phyloP scores from a whole-genome alignment of 192 early-diverging fungal species.

The Allomyces arbusculus region DNA sequence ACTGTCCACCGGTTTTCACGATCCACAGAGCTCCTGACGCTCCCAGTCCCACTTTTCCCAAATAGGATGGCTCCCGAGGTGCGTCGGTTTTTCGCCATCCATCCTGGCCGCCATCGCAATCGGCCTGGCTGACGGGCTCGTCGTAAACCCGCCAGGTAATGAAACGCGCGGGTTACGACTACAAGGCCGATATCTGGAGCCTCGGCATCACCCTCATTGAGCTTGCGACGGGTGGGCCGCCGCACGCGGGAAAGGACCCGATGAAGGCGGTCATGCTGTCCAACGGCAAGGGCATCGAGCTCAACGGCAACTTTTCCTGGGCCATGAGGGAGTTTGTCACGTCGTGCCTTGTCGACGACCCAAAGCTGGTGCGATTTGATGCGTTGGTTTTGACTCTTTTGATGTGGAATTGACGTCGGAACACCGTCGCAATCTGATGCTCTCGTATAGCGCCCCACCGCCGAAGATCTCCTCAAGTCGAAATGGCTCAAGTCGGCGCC shows the following conservation, averaged over 20 bases:
- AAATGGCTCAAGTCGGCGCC: neutral
- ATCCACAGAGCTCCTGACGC: neutral
- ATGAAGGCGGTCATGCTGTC: conserved; percentile 74
- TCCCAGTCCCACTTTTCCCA: conserved; percentile 1
- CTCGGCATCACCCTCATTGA: conserved; percentile 96
- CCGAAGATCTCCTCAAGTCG: neutral
- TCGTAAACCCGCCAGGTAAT: conserved; percentile 20
- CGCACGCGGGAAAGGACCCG: conserved; percentile 75
- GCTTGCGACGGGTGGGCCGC: conserved; percentile 84
- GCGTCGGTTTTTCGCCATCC: too few species aligned
- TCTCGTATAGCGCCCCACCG: neutral
- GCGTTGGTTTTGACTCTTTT: neutral
- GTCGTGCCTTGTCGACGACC: conserved; percentile 66
- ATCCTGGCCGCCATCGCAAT: too few species aligned
- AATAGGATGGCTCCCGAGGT: conserved; percentile 67
- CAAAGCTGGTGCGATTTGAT: conserved; percentile 35
- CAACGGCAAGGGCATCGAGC: conserved; percentile 49
- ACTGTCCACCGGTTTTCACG: neutral
- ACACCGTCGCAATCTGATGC: neutral
- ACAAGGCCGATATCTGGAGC: conserved; percentile 98
- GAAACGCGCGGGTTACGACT: conserved; percentile 67
- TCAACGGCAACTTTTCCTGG: conserved; percentile 59
- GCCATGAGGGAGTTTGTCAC: conserved; percentile 77
- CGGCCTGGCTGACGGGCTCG: too few species aligned
- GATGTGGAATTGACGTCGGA: neutral